Evolutionary conservation across 2,329 filamentous ascomycete genomes (phyloP), one percentile per base, ranked within the genome.

Genomic region (Cladorrhinum sp.): DNA sequence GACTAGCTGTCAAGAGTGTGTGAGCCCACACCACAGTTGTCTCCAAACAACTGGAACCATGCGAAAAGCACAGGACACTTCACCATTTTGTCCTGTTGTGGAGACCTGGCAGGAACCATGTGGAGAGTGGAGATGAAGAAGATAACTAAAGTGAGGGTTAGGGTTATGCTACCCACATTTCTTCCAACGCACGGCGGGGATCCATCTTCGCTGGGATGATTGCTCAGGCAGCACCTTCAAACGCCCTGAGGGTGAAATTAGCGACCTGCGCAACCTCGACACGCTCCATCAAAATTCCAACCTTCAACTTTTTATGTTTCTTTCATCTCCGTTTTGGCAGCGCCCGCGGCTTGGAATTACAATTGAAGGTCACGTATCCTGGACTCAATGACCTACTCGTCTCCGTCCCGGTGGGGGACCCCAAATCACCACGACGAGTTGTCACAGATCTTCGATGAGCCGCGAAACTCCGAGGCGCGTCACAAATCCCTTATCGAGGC

Each of bases 381-480:
- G 41, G 20, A 18, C 20, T 45, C 16, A 58, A 73, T 73, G 72
- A 64, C 69, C 50, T 66, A 67, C 41, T 70, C 71, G 2, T 72
- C 72, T 13, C 71, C 72, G n/a, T 50, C 64, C n/a, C 68, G 62
- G 32, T 66, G 62, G 61, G 49, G 58, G n/a, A 67, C 65, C 23
- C 64, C 67, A 62, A 64, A 20, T 58, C 58, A 22, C 56, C 58
- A 22, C 41, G 18, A 45, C 1, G 61, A 68, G 8, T 56, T 71
- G 18, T 63, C 68, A 8, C 70, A 73, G 1, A 69, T 71, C 24
- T 62, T 72, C 0, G 59, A 60, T 25, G 70, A 71, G 6, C 64
- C 67, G 45, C 67, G 72, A 27, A 74, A 74, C 57, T 73, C 72
- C 1, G 71, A 71, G 50, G 70, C 69, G 50, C 70, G 69, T 2